phyloP scores from a whole-genome alignment of 2,329 filamentous ascomycete genomes.

The Cercospora nicotianae region DNA sequence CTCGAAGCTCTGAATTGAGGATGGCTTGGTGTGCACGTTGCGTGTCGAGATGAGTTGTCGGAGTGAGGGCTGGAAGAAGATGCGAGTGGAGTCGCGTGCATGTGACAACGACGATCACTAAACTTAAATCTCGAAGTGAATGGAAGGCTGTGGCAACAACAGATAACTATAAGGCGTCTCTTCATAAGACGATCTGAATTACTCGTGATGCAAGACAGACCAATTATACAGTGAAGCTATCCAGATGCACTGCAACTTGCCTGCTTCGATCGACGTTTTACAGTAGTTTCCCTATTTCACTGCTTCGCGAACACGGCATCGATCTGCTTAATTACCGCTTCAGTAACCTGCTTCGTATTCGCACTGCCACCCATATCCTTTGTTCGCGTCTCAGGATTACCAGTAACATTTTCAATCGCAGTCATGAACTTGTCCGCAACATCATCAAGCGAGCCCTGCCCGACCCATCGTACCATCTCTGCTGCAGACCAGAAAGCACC shows the following conservation, averaged over 20 bases:
- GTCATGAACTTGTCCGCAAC: constrained; percentile 60
- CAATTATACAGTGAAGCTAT: background rate
- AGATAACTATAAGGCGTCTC: background rate
- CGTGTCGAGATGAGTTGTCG: background rate
- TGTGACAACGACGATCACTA: background rate
- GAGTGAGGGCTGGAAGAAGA: background rate
- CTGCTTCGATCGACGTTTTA: background rate
- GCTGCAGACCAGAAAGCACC: constrained; percentile 69
- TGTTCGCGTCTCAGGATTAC: constrained; percentile 53
- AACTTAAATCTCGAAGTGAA: background rate
- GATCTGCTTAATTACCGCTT: constrained; percentile 57
- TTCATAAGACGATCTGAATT: too few relatives aligned
- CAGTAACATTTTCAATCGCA: constrained; percentile 62
- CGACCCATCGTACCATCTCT: constrained; percentile 67
- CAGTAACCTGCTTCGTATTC: constrained; percentile 59
- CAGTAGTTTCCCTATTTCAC: background rate
- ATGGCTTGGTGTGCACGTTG: background rate
- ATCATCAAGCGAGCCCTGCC: constrained; percentile 49
- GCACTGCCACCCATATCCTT: constrained; percentile 60
- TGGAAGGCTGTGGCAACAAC: background rate
- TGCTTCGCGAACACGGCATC: constrained; percentile 43
- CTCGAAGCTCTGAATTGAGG: background rate
- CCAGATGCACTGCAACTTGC: background rate
- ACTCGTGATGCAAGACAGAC: background rate
- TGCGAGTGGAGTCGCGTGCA: background rate